Percentiles rank a stretch among this genome's conserved stretches.
Conservation (phyloP, 169 alveolate species). For the Cystoisospora suis region DNA sequence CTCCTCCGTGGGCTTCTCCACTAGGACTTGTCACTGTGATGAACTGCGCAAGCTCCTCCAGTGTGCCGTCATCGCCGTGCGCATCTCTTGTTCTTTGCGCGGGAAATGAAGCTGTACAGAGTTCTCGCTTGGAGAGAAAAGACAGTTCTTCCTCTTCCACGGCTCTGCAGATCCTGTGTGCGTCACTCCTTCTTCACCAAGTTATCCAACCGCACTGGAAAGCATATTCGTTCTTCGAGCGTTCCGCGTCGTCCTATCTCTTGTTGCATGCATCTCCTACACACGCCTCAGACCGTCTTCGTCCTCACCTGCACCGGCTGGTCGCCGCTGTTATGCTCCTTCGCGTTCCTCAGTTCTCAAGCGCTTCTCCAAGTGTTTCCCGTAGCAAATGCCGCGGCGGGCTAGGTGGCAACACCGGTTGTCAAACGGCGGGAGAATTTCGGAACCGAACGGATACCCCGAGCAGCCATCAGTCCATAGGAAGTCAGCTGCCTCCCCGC, state of each 20-base stretch:
- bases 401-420: neutral
- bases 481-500: too few relatives aligned
- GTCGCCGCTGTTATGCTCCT: neutral
- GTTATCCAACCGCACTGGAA: constrained; percentile 6
- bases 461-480: neutral
- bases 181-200: neutral
- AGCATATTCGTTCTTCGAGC: neutral
- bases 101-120: too few relatives aligned
- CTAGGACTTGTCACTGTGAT: too few relatives aligned
- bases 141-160: too few relatives aligned
- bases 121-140: too few relatives aligned
- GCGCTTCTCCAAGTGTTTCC: neutral
- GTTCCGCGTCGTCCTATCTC: neutral
- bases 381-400: neutral
- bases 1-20: constrained; percentile 17
- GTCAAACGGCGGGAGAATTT: neutral
- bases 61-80: too few relatives aligned
- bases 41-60: too few relatives aligned
- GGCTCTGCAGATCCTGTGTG: constrained; percentile 17
- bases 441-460: neutral
- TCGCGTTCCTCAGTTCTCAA: too few relatives aligned
- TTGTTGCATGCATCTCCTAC: neutral
- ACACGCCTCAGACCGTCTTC: neutral
- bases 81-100: too few relatives aligned
- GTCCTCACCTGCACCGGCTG: constrained; percentile 20